phyloP scores from a whole-genome alignment of 2,329 filamentous ascomycete species.

The Fusarium napiforme region DNA sequence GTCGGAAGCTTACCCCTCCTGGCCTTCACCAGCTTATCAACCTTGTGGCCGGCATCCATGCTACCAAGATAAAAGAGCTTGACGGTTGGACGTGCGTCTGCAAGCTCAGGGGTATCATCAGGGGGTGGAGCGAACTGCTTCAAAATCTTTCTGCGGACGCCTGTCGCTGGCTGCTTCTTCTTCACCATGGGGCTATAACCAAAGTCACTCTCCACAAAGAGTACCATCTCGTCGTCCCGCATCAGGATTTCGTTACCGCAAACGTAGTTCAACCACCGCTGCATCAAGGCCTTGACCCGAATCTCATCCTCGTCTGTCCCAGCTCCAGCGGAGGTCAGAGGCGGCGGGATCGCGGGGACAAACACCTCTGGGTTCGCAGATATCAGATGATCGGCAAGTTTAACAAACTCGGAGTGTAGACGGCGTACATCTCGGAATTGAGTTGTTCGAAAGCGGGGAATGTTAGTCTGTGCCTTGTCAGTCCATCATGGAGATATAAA shows the following conservation, averaged over 20 bases:
- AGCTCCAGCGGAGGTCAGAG: constrained; percentile 92
- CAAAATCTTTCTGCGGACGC: constrained; percentile 91
- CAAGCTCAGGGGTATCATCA: constrained; percentile 94
- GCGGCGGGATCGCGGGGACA: constrained; percentile 92
- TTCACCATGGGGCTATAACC: constrained; percentile 96
- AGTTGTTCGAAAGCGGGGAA: constrained; percentile 97
- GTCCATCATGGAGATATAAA: constrained; percentile 1
- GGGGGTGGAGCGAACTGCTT: constrained; percentile 98
- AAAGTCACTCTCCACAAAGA: constrained; percentile 99
- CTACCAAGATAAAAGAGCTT: constrained; percentile 95
- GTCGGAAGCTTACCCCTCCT: constrained; percentile 75
- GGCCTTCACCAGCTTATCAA: constrained; percentile 92
- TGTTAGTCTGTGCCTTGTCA: constrained; percentile 78
- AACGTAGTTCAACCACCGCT: constrained; percentile 94
- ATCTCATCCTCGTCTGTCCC: constrained; percentile 96
- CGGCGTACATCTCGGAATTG: constrained; percentile 98
- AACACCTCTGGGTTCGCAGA: constrained; percentile 97
- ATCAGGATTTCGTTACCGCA: constrained; percentile 93
- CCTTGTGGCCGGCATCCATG: constrained; percentile 97
- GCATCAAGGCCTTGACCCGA: constrained; percentile 87
- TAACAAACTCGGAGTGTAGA: constrained; percentile 94
- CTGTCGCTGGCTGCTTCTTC: constrained; percentile 96
- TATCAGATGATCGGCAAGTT: constrained; percentile 94
- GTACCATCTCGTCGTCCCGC: constrained; percentile 94
- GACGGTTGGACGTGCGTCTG: constrained; percentile 87